A percentile compares a stretch with the other conserved stretches of the same genome.
phyloP scores from a whole-genome alignment of 345 rosid species.

The Hirschfeldia incana region DNA sequence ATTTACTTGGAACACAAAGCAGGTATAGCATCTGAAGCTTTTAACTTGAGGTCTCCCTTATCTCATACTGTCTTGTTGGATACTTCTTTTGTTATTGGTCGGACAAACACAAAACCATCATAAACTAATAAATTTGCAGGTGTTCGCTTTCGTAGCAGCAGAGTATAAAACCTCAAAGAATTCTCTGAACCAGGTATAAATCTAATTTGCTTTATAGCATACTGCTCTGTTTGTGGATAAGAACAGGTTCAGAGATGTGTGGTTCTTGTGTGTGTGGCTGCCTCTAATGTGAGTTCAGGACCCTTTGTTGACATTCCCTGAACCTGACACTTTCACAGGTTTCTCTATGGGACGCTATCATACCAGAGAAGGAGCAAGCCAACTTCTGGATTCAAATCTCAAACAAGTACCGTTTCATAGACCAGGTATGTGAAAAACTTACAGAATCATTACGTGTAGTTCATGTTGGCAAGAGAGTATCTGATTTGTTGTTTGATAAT shows the following conservation, averaged over 20 bases:
- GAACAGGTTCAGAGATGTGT: conserved; percentile 4
- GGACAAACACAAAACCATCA: background rate
- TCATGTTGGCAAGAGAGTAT: background rate
- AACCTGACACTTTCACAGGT: conserved; percentile 45
- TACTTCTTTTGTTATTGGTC: background rate
- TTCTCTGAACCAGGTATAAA: conserved; percentile 75
- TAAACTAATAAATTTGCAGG: conserved; percentile 45
- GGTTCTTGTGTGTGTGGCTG: conserved; percentile 4
- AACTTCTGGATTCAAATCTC: conserved; percentile 76
- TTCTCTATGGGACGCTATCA: conserved; percentile 95
- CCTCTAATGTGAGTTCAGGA: background rate
- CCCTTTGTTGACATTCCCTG: background rate
- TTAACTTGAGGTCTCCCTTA: background rate
- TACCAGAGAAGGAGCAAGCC: conserved; percentile 76
- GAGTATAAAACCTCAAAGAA: conserved; percentile 83
- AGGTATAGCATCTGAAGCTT: conserved; percentile 49
- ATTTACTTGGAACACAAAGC: conserved; percentile 97
- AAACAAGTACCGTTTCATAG: conserved; percentile 91
- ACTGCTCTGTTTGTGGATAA: background rate
- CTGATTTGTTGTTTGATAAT: conserved; percentile 10
- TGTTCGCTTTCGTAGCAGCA: conserved; percentile 84
- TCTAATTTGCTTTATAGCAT: background rate
- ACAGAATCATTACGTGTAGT: background rate
- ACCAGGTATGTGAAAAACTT: conserved; percentile 53
- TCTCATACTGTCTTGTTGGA: background rate